A percentile compares a stretch with the other conserved stretches of the same genome.
These are phyloP conservation scores for Plasmodiophora brassicae DNA, from an alignment of 208 protist genomes.

Conservation along the genomic window DNA sequence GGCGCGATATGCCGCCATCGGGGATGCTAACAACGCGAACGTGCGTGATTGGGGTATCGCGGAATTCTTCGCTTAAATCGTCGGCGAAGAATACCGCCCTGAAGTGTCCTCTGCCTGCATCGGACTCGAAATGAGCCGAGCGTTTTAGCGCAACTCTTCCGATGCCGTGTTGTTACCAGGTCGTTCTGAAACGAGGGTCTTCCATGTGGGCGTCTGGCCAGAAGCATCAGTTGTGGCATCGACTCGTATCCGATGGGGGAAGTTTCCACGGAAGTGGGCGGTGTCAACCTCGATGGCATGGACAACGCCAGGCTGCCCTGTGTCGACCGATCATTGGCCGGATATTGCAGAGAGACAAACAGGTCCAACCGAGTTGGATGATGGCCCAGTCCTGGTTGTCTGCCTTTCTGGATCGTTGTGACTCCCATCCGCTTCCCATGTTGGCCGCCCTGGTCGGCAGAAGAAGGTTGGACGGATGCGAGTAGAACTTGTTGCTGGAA, in stretches of 20 bases:
- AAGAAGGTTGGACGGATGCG: neutral
- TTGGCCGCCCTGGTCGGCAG: neutral
- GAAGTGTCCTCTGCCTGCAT: neutral
- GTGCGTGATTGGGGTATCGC: neutral
- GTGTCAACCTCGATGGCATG: conserved; percentile 22
- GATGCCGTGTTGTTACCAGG: too few relatives aligned
- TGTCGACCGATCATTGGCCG: neutral
- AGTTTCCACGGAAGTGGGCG: neutral
- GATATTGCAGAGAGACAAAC: neutral
- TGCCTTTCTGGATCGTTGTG: neutral
- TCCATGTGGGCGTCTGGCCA: too few relatives aligned
- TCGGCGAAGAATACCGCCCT: neutral
- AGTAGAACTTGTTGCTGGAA: conserved; percentile 6
- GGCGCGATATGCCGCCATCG: neutral
- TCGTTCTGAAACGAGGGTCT: too few relatives aligned
- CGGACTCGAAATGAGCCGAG: neutral
- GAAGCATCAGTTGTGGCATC: too few relatives aligned
- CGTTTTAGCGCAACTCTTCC: too few relatives aligned
- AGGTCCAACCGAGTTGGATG: neutral
- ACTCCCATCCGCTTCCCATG: conserved; percentile 11
- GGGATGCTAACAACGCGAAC: neutral
- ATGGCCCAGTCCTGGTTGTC: neutral
- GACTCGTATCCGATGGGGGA: neutral
- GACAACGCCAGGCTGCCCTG: neutral
- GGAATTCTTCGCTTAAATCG: neutral